Conservation (phyloP, 2,329 filamentous ascomycete species). For the Exophiala spinifera region DNA sequence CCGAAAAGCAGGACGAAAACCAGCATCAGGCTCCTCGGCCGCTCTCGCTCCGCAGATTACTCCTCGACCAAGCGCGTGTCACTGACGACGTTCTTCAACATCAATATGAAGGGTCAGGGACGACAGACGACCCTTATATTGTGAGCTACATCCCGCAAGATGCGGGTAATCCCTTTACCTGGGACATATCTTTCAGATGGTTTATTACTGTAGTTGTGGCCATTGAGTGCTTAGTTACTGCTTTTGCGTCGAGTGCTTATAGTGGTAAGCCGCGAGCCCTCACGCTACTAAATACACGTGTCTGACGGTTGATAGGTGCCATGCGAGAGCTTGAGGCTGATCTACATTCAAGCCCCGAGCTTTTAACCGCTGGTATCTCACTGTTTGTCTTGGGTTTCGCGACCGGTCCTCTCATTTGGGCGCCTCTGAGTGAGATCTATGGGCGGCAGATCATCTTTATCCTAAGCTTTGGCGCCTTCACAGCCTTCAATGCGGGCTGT, state of each 20-base stretch:
- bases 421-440: slow-evolving; percentile 62
- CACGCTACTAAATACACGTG: too few species aligned
- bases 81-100: slow-evolving; percentile 56
- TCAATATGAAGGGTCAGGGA: slow-evolving; percentile 60
- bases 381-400: slow-evolving; percentile 62
- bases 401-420: slow-evolving; percentile 63
- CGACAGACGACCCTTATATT: slow-evolving; percentile 63
- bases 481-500: slow-evolving; percentile 60
- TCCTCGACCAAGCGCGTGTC: slow-evolving; percentile 58
- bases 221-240: slow-evolving; percentile 63
- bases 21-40: slow-evolving; percentile 7
- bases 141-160: slow-evolving; percentile 68
- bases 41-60: slow-evolving; percentile 47
- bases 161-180: slow-evolving; percentile 64
- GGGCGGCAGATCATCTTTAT: slow-evolving; percentile 62
- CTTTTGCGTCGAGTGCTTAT: slow-evolving; percentile 70
- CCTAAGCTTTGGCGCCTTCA: slow-evolving; percentile 56
- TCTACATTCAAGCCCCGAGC: slow-evolving; percentile 46
- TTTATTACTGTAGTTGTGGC: slow-evolving; percentile 61
- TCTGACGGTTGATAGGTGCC: slow-evolving; percentile 1
- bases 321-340: slow-evolving; percentile 50
- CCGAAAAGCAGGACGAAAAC: too few species aligned
- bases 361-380: slow-evolving; percentile 59
- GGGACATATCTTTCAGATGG: slow-evolving; percentile 61
- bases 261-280: slow-evolving; percentile 31